Evolutionary conservation across 257 asterid species (phyloP).

Genomic region (Ajuga chamaepitys): DNA sequence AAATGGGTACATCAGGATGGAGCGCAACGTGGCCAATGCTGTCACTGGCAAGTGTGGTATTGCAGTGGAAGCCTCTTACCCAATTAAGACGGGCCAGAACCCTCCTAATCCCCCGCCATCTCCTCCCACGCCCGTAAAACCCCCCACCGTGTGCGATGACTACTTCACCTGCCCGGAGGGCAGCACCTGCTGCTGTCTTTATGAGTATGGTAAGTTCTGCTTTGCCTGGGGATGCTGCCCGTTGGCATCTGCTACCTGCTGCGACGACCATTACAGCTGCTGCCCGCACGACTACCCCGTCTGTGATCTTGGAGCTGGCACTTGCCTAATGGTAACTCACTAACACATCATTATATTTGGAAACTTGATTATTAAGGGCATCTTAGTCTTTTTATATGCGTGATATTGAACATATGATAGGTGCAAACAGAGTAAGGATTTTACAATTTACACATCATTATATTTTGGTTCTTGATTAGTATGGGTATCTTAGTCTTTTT

Average conservation of each 20-base stretch:
- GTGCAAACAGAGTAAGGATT: constrained; percentile 49
- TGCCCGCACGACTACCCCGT: constrained; percentile 86
- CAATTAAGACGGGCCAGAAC: constrained; percentile 58
- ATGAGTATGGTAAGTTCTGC: constrained; percentile 45
- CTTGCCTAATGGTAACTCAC: constrained; percentile 61
- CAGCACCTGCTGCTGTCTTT: constrained; percentile 78
- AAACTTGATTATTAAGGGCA: no score
- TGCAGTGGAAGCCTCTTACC: constrained; percentile 78
- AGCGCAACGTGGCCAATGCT: constrained; percentile 45
- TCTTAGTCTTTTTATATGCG: not conserved
- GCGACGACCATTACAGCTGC: constrained; percentile 75
- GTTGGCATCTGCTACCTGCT: constrained; percentile 77
- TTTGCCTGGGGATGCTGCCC: constrained; percentile 96
- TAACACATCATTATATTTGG: not conserved
- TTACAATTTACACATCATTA: not conserved
- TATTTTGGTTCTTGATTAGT: not conserved
- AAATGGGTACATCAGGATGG: constrained; percentile 64
- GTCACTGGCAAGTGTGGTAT: constrained; percentile 79
- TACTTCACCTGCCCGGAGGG: constrained; percentile 58
- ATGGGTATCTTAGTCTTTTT: not conserved
- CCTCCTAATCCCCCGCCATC: constrained; percentile 90
- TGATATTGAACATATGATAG: not conserved
- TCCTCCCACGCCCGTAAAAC: constrained; percentile 74
- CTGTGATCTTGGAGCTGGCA: constrained; percentile 50
- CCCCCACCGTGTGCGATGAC: constrained; percentile 61